These are phyloP conservation scores for Neopestalotiopsis sp. DNA, from an alignment of 2,329 filamentous ascomycete genomes.

Conservation along the genomic window DNA sequence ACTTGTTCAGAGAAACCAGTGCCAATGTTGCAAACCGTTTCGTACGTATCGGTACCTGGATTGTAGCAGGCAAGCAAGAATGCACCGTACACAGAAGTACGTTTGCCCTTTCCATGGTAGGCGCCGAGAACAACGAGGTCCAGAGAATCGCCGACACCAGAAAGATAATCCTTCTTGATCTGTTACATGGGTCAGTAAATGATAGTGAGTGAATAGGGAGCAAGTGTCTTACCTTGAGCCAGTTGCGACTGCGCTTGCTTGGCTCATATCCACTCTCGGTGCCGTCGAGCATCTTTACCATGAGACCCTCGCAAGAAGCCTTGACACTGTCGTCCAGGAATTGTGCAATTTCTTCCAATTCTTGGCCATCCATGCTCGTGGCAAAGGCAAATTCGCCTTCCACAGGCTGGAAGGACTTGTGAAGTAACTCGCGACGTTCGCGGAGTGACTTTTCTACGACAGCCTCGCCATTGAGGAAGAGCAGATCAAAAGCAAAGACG, in stretches of 20 bases:
- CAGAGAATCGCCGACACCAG: constrained; percentile 91
- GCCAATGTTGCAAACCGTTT: constrained; percentile 97
- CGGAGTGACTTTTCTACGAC: constrained; percentile 87
- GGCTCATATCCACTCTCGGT: constrained; percentile 93
- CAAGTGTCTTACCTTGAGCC: constrained; percentile 77
- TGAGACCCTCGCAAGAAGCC: constrained; percentile 93
- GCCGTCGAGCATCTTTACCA: constrained; percentile 99
- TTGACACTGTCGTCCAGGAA: constrained; percentile 96
- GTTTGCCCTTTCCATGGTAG: constrained; percentile 93
- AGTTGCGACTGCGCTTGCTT: constrained; percentile 94
- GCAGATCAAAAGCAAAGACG: constrained; percentile 93
- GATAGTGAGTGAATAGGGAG: background rate
- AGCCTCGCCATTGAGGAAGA: constrained; percentile 91
- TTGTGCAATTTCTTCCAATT: constrained; percentile 90
- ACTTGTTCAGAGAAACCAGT: constrained; percentile 96
- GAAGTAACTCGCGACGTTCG: constrained; percentile 79
- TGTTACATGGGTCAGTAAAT: constrained; percentile 40
- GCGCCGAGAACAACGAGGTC: constrained; percentile 95
- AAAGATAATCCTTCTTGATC: constrained; percentile 98
- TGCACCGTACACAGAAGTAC: constrained; percentile 92
- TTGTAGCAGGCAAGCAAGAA: constrained; percentile 97
- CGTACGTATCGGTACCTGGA: constrained; percentile 77
- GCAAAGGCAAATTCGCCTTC: constrained; percentile 95
- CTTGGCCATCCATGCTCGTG: constrained; percentile 82
- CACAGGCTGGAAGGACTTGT: constrained; percentile 73